Base-by-base conservation (phyloP, 106 monocot genomes). In the Phalaenopsis aphrodite region DNA sequence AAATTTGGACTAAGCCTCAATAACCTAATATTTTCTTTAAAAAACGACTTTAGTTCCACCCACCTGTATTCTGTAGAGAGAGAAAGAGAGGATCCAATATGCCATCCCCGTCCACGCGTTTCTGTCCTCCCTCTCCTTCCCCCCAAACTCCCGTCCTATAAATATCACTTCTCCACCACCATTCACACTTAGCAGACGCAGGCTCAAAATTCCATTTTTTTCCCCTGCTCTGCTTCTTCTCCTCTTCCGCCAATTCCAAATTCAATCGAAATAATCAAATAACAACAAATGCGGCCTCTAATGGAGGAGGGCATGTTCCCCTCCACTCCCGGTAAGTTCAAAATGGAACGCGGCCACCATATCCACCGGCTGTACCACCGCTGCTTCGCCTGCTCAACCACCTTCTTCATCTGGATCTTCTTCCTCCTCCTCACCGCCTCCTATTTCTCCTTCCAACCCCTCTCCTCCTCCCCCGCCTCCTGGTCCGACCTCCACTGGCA, bases 401-500 rank as follows among this genome's bases (percentile, higher is more conserved):
- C 81, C 47, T 84, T 87, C 81, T 81, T 87, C 69, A 69, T 87
- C 8, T 87, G 87, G 87, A 82, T 79, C 37, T 64, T 84, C 39
- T 84, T 84, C 75, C 76, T 84, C 83, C 80, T 75, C 75, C 80
- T 83, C 83, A 76, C 83, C 83, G 16, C 77, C 80, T 61, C 77
- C 83, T 79, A 80, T 83, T 83, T 83, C 43, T 80, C 83, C 56
- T 80, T 80, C 45, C 56, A 37, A 45, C 83, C 77, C 75, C 77
- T 86, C 77, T 39, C 41, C 39, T 72, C 72, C 18, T 45, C 43
- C 19, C 45, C 74, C 18, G 6, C 74, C 43, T 7, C 86, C 21
- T 86, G 86, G 86, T 83, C 83, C 18, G 86, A 83, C 4, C 80
- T 80, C 72, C 83, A 86, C 38, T 86, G 86, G 86, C 83, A 86